A percentile compares a stretch with the other conserved stretches of the same genome.
phyloP scores from a whole-genome alignment of 495 filamentous ascomycete species.

The Cercophora samala region DNA sequence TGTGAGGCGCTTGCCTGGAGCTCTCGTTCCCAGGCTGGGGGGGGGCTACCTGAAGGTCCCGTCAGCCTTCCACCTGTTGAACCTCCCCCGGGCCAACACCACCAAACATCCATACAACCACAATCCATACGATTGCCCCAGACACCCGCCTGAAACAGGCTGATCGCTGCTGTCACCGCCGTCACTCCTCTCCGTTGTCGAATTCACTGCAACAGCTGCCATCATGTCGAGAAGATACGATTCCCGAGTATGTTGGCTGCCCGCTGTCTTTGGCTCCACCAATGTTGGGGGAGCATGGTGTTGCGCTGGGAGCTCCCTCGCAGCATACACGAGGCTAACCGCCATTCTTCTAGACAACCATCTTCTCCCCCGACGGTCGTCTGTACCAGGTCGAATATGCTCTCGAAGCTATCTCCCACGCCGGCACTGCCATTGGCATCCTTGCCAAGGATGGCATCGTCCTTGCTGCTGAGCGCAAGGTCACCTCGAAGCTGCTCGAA shows the following conservation, averaged over 20 bases:
- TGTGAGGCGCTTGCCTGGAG: constrained; percentile 42
- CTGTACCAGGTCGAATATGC: constrained; percentile 99
- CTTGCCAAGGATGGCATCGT: constrained; percentile 98
- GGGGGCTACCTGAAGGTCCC: constrained; percentile 6
- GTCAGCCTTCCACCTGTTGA: constrained; percentile 20
- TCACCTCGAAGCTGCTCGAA: constrained; percentile 97
- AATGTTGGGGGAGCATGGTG: constrained; percentile 5
- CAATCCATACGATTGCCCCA: not conserved
- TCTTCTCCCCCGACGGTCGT: constrained; percentile 98
- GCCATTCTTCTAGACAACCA: constrained; percentile 76
- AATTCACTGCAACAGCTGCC: constrained; percentile 15
- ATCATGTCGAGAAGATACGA: constrained; percentile 97
- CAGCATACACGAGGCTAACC: constrained; percentile 35
- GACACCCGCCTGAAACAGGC: not conserved
- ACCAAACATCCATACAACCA: constrained; percentile 3
- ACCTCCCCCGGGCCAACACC: not conserved
- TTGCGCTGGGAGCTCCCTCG: constrained; percentile 7
- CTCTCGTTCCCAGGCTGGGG: constrained; percentile 23
- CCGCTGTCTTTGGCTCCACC: not conserved
- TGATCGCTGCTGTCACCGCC: not conserved
- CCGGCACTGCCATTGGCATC: constrained; percentile 93
- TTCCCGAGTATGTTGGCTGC: constrained; percentile 69
- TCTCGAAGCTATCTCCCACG: constrained; percentile 96
- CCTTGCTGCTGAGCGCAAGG: constrained; percentile 97
- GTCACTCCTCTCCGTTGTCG: not conserved